Evolutionary conservation across 2,329 filamentous ascomycete species (phyloP), one percentile per base, ranked within the genome.

Genomic region (Trichoderma sp.): DNA sequence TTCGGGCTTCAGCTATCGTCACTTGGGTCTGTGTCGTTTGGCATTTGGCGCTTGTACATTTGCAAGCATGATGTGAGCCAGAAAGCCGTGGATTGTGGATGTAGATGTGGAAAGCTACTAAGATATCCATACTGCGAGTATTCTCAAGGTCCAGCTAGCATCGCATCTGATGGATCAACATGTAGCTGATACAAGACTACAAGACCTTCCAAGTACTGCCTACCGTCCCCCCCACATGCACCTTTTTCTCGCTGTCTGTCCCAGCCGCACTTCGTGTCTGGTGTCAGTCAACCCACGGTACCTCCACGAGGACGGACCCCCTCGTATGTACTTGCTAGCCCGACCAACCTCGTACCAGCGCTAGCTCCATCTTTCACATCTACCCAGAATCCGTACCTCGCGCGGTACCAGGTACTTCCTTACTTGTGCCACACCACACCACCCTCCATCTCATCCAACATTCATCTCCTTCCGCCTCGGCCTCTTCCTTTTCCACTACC

Each of bases 391-490:
- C 47, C 43, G 63, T 67, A 36, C 51, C 64, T 67, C 64, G 56
- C 51, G 30, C 34, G n/a, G 66, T 69, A 60, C 47, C 51, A 14
- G 15, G 51, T 68, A 68, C 65, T 32, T 56, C 39, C 51, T 32
- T 56, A 58, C 64, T 57, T 58, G 24, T 69, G 26, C 65, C 65
- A 69, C 65, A 69, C 43, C 43, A 47, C 43, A 47, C 64, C 65
- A 53, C 47, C 63, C 63, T 60, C 56, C 65, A 58, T 58, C 56
- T 32, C 36, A 61, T 69, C 32, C 66, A 47, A 61, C 66, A 43
- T 69, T 58, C 66, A 43, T 69, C 66, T 69, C 66, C 28, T 69
- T 69, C 66, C 66, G 56, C 51, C 56, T 60, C 28, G 57, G 66
- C 51, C 69, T 64, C 61, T 63, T 71, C 69, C 51, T 65, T 34